Base-by-base conservation (phyloP, 2,329 filamentous ascomycete species). In the Anthostomella pinea region DNA sequence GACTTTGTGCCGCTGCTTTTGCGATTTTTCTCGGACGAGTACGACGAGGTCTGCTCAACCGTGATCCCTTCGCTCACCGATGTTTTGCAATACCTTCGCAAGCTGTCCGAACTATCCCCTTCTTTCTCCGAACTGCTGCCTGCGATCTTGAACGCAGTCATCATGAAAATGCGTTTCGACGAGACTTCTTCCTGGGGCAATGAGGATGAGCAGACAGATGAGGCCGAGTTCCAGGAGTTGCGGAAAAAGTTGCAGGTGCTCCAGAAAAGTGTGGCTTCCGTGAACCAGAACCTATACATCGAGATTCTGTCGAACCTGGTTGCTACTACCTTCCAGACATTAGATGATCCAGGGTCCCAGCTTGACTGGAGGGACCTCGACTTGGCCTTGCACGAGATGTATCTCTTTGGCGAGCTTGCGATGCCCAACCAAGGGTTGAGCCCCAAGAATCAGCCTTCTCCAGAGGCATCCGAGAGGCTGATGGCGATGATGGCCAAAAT, bases 361-460 rank as follows among this genome's bases (percentile, higher is more conserved):
- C 77, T 96, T 64, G 87, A 95, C 62, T 98, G 93, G 93, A 80
- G 91, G 51, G 93, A 98, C 60, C 73, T 98, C 21, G 93, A 98
- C 59, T 73, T 98, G 35, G 91, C 94, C 14, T 69, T 98, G 34
- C 81, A 97, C 58, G 91, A 98, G 66, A 94, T 98, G 83, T 95
- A 85, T 58, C 69, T 95, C 25, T 95, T 98, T 63, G 93, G 93
- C 41, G 93, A 98, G 59, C 75, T 97, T 49, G 89, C 90, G n/a
- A 76, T 94, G 57, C 87, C 83, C 41, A 88, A 88, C 50, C 85
- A 88, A 45, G 89, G 90, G 14, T 64, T 96, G n/a, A 89, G 88
- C 46, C 74, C 78, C 38, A 97, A 96, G 69, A 86, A 83, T 47
- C 82, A 85, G 53, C 87, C 90, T 6, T 87, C 85, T 11, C 83